A percentile compares a stretch with the other conserved stretches of the same genome.
These are phyloP conservation scores for Elsinoe necatrix DNA, from an alignment of 2,329 filamentous ascomycete genomes.

Conservation along the genomic window DNA sequence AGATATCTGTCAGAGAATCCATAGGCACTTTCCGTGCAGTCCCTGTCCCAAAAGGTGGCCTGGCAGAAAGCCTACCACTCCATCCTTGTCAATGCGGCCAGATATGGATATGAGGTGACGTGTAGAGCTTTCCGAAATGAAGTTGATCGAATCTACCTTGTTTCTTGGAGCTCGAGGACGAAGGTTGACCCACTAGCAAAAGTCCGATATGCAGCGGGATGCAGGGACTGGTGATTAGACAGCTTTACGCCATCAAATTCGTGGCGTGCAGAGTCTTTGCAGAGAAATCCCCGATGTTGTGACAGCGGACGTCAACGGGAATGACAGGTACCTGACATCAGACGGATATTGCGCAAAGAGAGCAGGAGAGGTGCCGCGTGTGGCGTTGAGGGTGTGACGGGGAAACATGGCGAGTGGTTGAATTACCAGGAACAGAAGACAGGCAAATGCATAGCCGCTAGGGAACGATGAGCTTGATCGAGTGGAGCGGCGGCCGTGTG, in stretches of 20 bases:
- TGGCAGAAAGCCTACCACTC: background rate
- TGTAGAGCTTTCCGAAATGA: background rate
- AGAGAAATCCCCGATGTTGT: background rate
- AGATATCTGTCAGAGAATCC: background rate
- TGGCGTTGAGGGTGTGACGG: conserved; percentile 11
- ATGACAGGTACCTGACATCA: background rate
- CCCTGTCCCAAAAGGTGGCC: background rate
- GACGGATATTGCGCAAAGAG: background rate
- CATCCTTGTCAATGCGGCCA: background rate
- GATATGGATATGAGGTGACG: background rate
- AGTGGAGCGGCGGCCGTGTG: background rate
- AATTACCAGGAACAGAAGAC: background rate
- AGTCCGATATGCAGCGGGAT: background rate
- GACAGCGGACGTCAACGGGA: background rate
- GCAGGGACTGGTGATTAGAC: background rate
- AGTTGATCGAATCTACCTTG: background rate
- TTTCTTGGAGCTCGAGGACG: background rate
- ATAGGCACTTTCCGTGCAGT: background rate
- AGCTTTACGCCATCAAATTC: background rate
- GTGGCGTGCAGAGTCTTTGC: background rate
- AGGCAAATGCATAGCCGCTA: background rate
- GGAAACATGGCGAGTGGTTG: conserved; percentile 12
- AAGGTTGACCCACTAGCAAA: background rate
- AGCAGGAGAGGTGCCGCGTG: background rate
- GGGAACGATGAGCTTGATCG: conserved; percentile 2